Evolutionary conservation across 768 basidiomycete genomes (phyloP), one percentile per base, ranked within the genome.

Genomic region (Omphalotus guepiniiformis): DNA sequence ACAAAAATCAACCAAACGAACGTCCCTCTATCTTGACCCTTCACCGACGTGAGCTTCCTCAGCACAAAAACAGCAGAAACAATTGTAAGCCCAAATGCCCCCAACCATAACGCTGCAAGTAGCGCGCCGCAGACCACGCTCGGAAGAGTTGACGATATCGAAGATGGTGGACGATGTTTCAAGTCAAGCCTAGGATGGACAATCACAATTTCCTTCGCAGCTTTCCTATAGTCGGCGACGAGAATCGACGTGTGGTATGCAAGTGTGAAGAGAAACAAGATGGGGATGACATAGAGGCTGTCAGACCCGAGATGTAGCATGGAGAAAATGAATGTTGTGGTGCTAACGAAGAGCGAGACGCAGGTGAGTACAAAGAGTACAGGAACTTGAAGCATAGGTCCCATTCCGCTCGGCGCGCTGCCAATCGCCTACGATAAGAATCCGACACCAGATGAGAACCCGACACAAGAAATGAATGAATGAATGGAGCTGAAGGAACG

Each of bases 251-350:
- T 30, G 25, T 47, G 45, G 35, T 47, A 47, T 7, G 25, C 19
- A n/a, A 47, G 15, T 6, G 45, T 47, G 34, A 47, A 22, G 12
- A 23, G 22, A 25, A 18, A 47, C 19, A 47, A 30, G 11, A 25
- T 37, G 7, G 45, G 45, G 2, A 47, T 47, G 13, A 35, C 36
- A 6, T 26, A 47, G 35, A 47, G 26, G 19, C 32, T 35, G 18
- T 47, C 45, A 23, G 21, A 35, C 15, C 45, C 45, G 35, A 47
- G 45, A 37, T 47, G 45, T 6, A 47, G 45, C 45, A 47, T 47
- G 2, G 45, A 47, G 18, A 38, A 35, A 6, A 37, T 38, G 45
- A 47, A 47, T 19, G 18, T 19, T 30, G 37, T 23, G 15, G 18
- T 47, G 12, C 30, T 34, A 23, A 47, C 4, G 45, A 47, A 47